Percentiles rank a stretch among this genome's conserved stretches.
phyloP scores from a whole-genome alignment of 805 yeast genomes.

The Kurtzmaniella cleridarum region DNA sequence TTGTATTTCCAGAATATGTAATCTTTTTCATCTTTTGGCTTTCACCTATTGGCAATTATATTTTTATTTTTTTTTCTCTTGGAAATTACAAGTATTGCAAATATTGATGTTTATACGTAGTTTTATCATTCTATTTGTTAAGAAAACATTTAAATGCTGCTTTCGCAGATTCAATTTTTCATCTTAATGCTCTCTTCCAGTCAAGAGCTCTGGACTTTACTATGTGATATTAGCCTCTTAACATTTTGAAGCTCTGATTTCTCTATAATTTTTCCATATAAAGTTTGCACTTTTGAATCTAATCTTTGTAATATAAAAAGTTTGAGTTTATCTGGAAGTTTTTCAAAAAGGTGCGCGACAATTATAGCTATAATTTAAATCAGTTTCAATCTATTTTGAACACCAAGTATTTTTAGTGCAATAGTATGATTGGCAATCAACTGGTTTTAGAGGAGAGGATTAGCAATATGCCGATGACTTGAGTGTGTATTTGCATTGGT shows the following conservation, averaged over 20 bases:
- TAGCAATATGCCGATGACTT: conserved; percentile 8
- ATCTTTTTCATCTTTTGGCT: too few relatives aligned
- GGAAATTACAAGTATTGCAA: too few relatives aligned
- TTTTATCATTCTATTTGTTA: neutral
- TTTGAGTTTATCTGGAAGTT: conserved; percentile 13
- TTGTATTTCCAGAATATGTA: too few relatives aligned
- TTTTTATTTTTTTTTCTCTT: too few relatives aligned
- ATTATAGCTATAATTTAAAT: conserved; percentile 10
- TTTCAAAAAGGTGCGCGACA: conserved; percentile 12
- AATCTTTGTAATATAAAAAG: conserved; percentile 12
- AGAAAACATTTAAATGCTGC: conserved; percentile 15
- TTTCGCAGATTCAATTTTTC: conserved; percentile 12
- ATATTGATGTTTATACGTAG: too few relatives aligned
- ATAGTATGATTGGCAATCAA: conserved; percentile 11
- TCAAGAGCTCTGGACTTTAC: conserved; percentile 16
- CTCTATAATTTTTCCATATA: conserved; percentile 11
- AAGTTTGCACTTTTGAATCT: conserved; percentile 12
- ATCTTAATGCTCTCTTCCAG: conserved; percentile 12
- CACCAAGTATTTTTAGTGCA: conserved; percentile 13
- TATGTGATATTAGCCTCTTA: conserved; percentile 10
- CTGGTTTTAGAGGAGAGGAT: conserved; percentile 15
- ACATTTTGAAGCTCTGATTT: conserved; percentile 8
- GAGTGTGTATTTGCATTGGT: too few relatives aligned
- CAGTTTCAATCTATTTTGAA: conserved; percentile 9
- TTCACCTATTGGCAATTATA: too few relatives aligned